Conservation (phyloP, 164 flowering plant genomes). For the Chloranthus sessilifolius region DNA sequence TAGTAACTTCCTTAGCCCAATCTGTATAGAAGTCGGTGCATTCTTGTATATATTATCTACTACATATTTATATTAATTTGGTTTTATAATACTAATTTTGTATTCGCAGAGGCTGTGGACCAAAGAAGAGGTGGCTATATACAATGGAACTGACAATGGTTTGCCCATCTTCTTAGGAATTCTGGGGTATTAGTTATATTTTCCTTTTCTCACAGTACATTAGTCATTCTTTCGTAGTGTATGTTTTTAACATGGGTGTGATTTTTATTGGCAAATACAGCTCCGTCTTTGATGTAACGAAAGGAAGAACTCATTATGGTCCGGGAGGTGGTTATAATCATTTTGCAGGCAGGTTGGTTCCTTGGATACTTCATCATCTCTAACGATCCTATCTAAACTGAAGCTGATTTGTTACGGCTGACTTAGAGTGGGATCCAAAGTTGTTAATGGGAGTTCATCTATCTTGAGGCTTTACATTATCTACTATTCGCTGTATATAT, state of each 20-base stretch:
- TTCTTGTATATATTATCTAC: background rate
- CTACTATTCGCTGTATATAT: too few species aligned
- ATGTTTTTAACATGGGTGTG: background rate
- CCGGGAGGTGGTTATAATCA: constrained; percentile 80
- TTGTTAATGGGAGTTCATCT: too few species aligned
- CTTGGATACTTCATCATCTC: too few species aligned
- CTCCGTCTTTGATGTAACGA: constrained; percentile 91
- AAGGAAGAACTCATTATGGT: constrained; percentile 88
- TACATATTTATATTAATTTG: background rate
- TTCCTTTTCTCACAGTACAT: too few species aligned
- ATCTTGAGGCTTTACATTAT: too few species aligned
- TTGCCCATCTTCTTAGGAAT: constrained; percentile 69
- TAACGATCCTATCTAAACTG: too few species aligned
- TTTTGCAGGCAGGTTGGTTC: constrained; percentile 79
- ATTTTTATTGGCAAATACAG: constrained; percentile 31
- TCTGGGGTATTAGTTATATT: constrained; percentile 2
- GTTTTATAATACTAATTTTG: background rate
- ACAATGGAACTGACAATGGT: constrained; percentile 66
- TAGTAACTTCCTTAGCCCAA: background rate
- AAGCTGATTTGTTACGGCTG: too few species aligned
- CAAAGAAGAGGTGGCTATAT: constrained; percentile 47
- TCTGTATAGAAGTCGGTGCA: background rate
- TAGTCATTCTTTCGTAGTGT: background rate
- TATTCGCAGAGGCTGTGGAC: constrained; percentile 39
- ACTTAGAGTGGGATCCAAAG: too few species aligned